These are phyloP conservation scores for Macrolepiota fuliginosa DNA, from an alignment of 768 basidiomycete species.

Conservation along the genomic window DNA sequence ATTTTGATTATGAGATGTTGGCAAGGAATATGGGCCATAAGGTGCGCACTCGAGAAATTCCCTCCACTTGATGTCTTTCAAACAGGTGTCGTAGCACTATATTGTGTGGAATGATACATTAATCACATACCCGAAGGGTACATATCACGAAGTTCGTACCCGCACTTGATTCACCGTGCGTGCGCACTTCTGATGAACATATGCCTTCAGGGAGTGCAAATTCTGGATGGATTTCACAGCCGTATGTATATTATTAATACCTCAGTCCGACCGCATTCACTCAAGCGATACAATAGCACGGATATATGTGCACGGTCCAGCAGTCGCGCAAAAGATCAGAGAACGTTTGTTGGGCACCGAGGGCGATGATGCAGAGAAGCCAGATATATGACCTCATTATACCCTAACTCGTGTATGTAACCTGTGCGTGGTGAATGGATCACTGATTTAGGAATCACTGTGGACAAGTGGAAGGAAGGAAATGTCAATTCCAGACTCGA, in stretches of 20 bases:
- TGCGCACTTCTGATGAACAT: not conserved
- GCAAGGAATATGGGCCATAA: conserved; percentile 40
- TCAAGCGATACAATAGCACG: not conserved
- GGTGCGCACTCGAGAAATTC: conserved; percentile 19
- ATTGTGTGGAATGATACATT: conserved; percentile 67
- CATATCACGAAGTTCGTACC: conserved; percentile 24
- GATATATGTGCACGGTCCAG: conserved; percentile 64
- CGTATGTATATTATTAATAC: conserved; percentile 4
- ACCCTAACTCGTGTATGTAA: conserved; percentile 1
- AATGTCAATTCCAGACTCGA: not conserved
- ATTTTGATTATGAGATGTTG: conserved; percentile 40
- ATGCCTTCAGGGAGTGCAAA: conserved; percentile 64
- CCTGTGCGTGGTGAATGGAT: conserved; percentile 10
- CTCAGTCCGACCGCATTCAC: not conserved
- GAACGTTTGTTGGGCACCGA: conserved; percentile 36
- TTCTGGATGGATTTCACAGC: conserved; percentile 25
- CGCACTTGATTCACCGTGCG: not conserved
- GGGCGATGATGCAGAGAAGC: conserved; percentile 4
- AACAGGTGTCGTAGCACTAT: conserved; percentile 39
- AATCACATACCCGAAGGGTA: conserved; percentile 32
- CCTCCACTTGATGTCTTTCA: not conserved
- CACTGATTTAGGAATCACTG: not conserved
- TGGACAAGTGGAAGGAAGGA: not conserved
- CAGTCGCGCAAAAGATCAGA: conserved; percentile 56
- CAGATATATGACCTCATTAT: not conserved